A percentile compares a stretch with the other conserved stretches of the same genome.
These are phyloP conservation scores for Thermothelomyces thermophilus DNA, from an alignment of 2,329 filamentous ascomycete genomes.

Conservation along the genomic window DNA sequence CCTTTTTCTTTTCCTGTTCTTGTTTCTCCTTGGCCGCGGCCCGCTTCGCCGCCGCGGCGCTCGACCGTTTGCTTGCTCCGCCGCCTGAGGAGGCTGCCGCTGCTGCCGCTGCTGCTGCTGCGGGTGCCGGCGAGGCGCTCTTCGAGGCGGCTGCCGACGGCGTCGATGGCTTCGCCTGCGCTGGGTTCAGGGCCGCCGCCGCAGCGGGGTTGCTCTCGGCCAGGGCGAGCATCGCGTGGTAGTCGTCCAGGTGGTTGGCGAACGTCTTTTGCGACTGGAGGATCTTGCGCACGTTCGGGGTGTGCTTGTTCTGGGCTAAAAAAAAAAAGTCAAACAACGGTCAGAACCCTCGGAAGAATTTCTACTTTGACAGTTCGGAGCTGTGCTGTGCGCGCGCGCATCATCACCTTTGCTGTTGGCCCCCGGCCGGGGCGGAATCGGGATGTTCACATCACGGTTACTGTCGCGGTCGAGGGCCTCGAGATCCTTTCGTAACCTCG, in stretches of 20 bases:
- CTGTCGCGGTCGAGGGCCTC: constrained; percentile 78
- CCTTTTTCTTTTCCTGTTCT: constrained; percentile 15
- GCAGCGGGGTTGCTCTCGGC: constrained; percentile 34
- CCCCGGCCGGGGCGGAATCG: constrained; percentile 53
- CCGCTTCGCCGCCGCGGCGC: constrained; percentile 18
- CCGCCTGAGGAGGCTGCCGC: too few relatives aligned
- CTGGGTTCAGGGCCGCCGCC: constrained; percentile 25
- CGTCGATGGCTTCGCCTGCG: constrained; percentile 22
- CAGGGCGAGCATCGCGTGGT: constrained; percentile 55
- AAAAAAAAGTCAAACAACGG: too few relatives aligned
- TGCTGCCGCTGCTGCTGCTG: too few relatives aligned
- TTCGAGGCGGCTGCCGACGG: constrained; percentile 15
- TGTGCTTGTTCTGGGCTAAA: constrained; percentile 49
- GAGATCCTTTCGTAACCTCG: constrained; percentile 73
- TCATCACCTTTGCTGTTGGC: constrained; percentile 36
- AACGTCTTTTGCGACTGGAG: constrained; percentile 77
- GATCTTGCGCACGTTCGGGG: constrained; percentile 67
- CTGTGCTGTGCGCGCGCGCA: background rate
- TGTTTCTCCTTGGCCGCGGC: constrained; percentile 18
- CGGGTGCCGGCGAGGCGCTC: constrained; percentile 21
- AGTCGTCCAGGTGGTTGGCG: constrained; percentile 75
- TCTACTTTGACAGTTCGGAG: too few relatives aligned
- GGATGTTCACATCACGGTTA: constrained; percentile 63
- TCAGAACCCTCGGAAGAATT: background rate
- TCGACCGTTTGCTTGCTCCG: constrained; percentile 19